A percentile compares a stretch with the other conserved stretches of the same genome.
These are phyloP conservation scores for Cercospora sojina DNA, from an alignment of 2,329 filamentous ascomycete species.

Conservation along the genomic window DNA sequence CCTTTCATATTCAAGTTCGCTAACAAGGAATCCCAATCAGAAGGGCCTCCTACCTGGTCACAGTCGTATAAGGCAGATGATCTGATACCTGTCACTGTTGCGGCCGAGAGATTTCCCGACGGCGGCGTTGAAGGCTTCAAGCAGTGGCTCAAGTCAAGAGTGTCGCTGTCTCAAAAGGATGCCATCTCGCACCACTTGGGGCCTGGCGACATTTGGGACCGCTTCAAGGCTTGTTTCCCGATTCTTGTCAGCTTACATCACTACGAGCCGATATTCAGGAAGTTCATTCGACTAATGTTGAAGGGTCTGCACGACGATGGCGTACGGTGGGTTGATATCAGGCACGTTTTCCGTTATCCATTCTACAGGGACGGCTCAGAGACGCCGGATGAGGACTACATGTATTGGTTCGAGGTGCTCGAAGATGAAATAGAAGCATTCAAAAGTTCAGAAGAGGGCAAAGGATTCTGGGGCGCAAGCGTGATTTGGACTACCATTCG, in stretches of 20 bases:
- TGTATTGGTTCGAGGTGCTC: conserved; percentile 68
- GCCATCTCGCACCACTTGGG: conserved; percentile 79
- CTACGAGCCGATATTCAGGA: conserved; percentile 86
- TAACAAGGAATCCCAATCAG: conserved; percentile 44
- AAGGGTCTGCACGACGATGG: conserved; percentile 73
- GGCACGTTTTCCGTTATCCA: conserved; percentile 69
- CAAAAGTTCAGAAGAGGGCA: conserved; percentile 67
- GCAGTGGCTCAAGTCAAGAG: conserved; percentile 71
- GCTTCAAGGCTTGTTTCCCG: conserved; percentile 75
- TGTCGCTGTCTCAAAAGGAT: conserved; percentile 69
- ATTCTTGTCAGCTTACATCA: conserved; percentile 73
- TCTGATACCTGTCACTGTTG: conserved; percentile 58
- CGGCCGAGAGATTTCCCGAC: conserved; percentile 72
- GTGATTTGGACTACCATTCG: conserved; percentile 83
- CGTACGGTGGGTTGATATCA: conserved; percentile 79
- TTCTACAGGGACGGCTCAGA: conserved; percentile 67
- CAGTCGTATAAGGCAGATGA: conserved; percentile 59
- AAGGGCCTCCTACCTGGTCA: conserved; percentile 58
- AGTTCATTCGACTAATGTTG: conserved; percentile 71
- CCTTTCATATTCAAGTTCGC: conserved; percentile 60
- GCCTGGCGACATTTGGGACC: conserved; percentile 78
- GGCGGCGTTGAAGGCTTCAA: conserved; percentile 71
- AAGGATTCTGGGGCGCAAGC: conserved; percentile 77
- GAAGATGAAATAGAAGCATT: conserved; percentile 77
- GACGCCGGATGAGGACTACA: conserved; percentile 64